Evolutionary conservation across 2,329 filamentous ascomycete genomes (phyloP).

Genomic region (Ceratocystis albifundus): DNA sequence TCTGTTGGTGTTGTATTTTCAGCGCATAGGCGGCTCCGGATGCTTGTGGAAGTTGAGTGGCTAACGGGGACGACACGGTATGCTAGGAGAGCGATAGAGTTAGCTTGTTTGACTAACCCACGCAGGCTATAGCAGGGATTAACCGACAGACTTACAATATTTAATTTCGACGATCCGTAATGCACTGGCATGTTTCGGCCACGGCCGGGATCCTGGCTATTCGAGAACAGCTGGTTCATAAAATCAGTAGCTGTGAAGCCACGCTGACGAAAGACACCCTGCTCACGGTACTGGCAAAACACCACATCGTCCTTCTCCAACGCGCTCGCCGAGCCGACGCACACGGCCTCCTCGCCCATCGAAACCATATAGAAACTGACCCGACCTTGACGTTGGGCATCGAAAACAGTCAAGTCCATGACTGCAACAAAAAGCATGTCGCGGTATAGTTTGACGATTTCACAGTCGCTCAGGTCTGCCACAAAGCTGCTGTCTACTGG

Average conservation of each 20-base stretch:
- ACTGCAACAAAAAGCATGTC: conserved; percentile 61
- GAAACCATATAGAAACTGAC: conserved; percentile 97
- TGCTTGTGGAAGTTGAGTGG: conserved; percentile 82
- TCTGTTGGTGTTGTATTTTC: conserved; percentile 64
- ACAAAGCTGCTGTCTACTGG: conserved; percentile 64
- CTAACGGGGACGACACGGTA: conserved; percentile 71
- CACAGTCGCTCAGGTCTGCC: conserved; percentile 55
- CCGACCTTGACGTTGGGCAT: conserved; percentile 88
- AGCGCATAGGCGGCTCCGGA: conserved; percentile 78
- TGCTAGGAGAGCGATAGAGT: conserved; percentile 40
- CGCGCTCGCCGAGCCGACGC: conserved; percentile 76
- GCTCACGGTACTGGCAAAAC: conserved; percentile 89
- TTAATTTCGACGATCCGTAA: conserved; percentile 73
- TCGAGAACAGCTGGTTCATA: conserved; percentile 91
- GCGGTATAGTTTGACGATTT: conserved; percentile 48
- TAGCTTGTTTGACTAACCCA: background rate
- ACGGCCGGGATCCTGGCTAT: conserved; percentile 63
- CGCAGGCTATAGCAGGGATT: background rate
- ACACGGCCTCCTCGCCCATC: conserved; percentile 87
- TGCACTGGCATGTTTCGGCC: conserved; percentile 97
- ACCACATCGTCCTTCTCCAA: conserved; percentile 76
- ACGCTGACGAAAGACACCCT: conserved; percentile 79
- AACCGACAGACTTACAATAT: conserved; percentile 54
- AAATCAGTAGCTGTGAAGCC: conserved; percentile 81
- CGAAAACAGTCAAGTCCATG: conserved; percentile 97